Evolutionary conservation across 2,329 filamentous ascomycete genomes (phyloP), one percentile per base, ranked within the genome.

Genomic region (Cladosporium sp.): DNA sequence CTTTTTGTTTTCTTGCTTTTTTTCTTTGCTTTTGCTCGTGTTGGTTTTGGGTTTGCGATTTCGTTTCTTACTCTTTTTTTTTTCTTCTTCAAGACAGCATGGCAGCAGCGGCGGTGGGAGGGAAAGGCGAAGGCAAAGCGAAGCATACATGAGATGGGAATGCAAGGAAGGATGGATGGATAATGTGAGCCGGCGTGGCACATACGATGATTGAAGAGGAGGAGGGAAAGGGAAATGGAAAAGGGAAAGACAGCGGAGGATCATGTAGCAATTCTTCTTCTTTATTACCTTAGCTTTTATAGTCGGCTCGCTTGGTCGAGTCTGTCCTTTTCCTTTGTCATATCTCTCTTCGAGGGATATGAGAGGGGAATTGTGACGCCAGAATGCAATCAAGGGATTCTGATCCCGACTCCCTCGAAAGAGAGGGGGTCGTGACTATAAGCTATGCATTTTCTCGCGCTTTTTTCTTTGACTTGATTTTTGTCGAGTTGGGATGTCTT

Each of bases 251-350:
- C n/a, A n/a, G n/a, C n/a, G n/a, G n/a, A n/a, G 32, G 41, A 47
- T 27, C 35, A 43, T 41, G 49, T 43, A 51, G 50, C 42, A n/a
- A n/a, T n/a, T n/a, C n/a, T n/a, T n/a, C n/a, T n/a, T n/a, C n/a
- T n/a, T n/a, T n/a, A n/a, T n/a, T n/a, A n/a, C n/a, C n/a, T n/a
- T 43, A 41, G 38, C 42, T 40, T 15, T 39, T 51, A n/a, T n/a
- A 43, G 45, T 38, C 49, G 49, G 47, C 52, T 46, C 38, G 39
- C 45, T 49, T 38, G 16, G 43, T 47, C 43, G 43, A 47, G 43
- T 47, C 43, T 36, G 43, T 47, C 43, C 43, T 38, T 18, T 18
- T 18, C n/a, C n/a, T n/a, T n/a, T n/a, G n/a, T n/a, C n/a, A n/a
- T n/a, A n/a, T n/a, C n/a, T n/a, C n/a, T n/a, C n/a, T n/a, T n/a